Conservation (phyloP, 768 basidiomycete genomes). For the Hygrophorus russula region DNA sequence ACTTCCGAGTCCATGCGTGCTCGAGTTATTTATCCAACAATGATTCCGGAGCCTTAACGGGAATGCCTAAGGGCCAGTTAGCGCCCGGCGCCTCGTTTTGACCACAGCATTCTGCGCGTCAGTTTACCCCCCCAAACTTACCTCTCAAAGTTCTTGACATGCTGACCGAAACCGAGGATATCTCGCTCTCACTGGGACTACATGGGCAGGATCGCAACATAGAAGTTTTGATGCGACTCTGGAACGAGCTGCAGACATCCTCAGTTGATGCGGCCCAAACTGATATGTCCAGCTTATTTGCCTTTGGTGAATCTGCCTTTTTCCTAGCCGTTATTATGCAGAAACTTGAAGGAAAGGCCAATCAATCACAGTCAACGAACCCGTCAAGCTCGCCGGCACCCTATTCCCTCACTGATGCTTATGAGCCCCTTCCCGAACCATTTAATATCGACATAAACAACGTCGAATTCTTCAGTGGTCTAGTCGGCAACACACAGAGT, state of each 20-base stretch:
- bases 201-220: constrained; percentile 26
- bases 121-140: too few species aligned
- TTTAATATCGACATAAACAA: too few species aligned
- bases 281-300: constrained; percentile 26
- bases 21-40: too few species aligned
- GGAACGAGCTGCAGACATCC: constrained; percentile 28
- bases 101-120: too few species aligned
- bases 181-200: constrained; percentile 20
- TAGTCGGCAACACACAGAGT: too few species aligned
- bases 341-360: neutral
- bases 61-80: too few species aligned
- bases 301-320: constrained; percentile 25
- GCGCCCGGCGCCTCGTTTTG: too few species aligned
- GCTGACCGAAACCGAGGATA: constrained; percentile 1
- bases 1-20: too few species aligned
- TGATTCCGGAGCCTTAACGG: too few species aligned
- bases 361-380: neutral
- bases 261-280: constrained; percentile 27
- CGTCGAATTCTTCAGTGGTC: too few species aligned
- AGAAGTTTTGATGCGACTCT: constrained; percentile 22
- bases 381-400: neutral
- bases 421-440: too few species aligned
- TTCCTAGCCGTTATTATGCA: constrained; percentile 31
- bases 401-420: neutral
- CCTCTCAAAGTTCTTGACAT: neutral